Conservation (phyloP, 768 basidiomycete genomes). For the Termitomyces sp. region DNA sequence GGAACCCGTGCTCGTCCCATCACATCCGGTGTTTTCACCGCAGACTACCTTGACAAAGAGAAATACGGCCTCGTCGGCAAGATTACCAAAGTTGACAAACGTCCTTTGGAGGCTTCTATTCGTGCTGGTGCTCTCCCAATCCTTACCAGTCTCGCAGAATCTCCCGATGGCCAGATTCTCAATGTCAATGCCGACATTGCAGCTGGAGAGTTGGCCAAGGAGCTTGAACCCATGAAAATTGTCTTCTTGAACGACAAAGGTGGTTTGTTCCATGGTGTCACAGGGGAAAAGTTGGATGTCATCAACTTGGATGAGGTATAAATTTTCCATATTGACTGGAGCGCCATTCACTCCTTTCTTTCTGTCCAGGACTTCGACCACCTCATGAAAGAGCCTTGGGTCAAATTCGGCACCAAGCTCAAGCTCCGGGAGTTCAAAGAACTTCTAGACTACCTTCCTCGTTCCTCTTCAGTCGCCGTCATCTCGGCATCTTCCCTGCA, state of each 20-base stretch:
- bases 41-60: slow-evolving; percentile 90
- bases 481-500: slow-evolving; percentile 91
- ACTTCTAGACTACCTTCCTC: slow-evolving; percentile 94
- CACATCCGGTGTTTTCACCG: slow-evolving; percentile 96
- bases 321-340: slow-evolving; percentile 2
- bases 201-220: slow-evolving; percentile 96
- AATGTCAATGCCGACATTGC: slow-evolving; percentile 99
- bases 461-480: slow-evolving; percentile 96
- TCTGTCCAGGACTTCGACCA: slow-evolving; percentile 80
- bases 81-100: slow-evolving; percentile 92
- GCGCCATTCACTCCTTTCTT: background rate
- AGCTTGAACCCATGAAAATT: slow-evolving; percentile 97
- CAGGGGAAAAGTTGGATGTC: slow-evolving; percentile 91
- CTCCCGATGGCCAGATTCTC: slow-evolving; percentile 93
- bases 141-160: slow-evolving; percentile 91
- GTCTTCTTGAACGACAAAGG: slow-evolving; percentile 99
- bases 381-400: slow-evolving; percentile 98
- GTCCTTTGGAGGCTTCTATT: slow-evolving; percentile 95
- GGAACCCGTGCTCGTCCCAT: slow-evolving; percentile 98
- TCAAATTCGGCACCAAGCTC: slow-evolving; percentile 98
- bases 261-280: slow-evolving; percentile 95
- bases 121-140: slow-evolving; percentile 95
- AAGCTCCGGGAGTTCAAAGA: slow-evolving; percentile 99
- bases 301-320: slow-evolving; percentile 95
- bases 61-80: slow-evolving; percentile 97